These are phyloP conservation scores for Lumnitzera racemosa DNA, from an alignment of 345 rosid species.

Conservation along the genomic window DNA sequence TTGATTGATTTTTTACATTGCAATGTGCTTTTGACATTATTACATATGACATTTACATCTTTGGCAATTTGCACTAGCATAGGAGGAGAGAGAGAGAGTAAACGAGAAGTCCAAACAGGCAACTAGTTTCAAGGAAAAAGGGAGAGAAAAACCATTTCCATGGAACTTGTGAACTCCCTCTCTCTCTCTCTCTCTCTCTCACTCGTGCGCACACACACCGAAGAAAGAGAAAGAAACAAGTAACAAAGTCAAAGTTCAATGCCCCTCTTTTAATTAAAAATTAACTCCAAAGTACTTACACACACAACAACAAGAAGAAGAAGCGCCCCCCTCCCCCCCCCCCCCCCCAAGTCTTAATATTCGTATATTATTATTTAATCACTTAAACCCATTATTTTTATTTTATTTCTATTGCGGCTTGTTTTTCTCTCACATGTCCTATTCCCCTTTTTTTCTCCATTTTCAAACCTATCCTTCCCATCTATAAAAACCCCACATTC, in stretches of 20 bases:
- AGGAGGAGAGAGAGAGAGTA: no score
- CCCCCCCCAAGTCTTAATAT: no score
- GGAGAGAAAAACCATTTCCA: constrained; percentile 4
- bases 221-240: background rate
- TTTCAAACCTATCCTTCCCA: constrained; percentile 8
- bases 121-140: no score
- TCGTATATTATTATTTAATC: background rate
- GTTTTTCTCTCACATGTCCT: constrained; percentile 5
- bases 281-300: no score
- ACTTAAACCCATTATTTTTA: background rate
- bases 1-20: no score
- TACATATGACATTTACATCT: no score
- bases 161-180: constrained; percentile 7
- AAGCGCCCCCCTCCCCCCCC: no score
- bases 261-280: background rate
- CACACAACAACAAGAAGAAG: no score
- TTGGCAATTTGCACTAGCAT: no score
- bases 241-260: constrained; percentile 9
- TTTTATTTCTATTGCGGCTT: constrained; percentile 2
- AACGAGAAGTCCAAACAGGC: no score
- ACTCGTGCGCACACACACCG: constrained; percentile 1
- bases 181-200: background rate
- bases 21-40: no score
- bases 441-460: background rate
- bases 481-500: constrained; percentile 11